Percentiles rank a stretch among this genome's conserved stretches.
phyloP scores from a whole-genome alignment of 1,284 basidiomycete genomes.

The Wolfiporia cocos region DNA sequence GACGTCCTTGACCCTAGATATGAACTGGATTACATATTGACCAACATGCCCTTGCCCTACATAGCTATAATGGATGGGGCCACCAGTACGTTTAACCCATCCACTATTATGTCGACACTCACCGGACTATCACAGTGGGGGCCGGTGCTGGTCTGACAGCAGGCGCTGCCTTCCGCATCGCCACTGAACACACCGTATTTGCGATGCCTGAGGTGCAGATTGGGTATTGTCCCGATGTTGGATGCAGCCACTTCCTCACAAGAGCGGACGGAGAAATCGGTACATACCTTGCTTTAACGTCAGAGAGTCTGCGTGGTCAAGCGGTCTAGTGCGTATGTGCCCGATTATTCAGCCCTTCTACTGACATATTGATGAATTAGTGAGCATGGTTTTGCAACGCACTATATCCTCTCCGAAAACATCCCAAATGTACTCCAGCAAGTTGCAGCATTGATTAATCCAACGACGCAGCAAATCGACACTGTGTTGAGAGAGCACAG shows the following conservation, averaged over 20 bases:
- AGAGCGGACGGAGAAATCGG: conserved; percentile 90
- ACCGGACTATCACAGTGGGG: conserved; percentile 80
- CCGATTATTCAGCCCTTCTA: no score
- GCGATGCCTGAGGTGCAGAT: conserved; percentile 98
- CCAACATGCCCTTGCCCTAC: conserved; percentile 81
- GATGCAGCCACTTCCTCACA: conserved; percentile 86
- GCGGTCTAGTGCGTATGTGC: conserved; percentile 91
- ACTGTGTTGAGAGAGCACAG: conserved; percentile 64
- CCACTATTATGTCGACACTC: conserved; percentile 1
- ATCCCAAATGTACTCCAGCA: conserved; percentile 63
- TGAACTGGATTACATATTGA: conserved; percentile 83
- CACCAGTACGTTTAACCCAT: conserved; percentile 58
- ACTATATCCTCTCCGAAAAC: conserved; percentile 76
- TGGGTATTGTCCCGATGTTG: conserved; percentile 88
- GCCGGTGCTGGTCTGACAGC: conserved; percentile 90
- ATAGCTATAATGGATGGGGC: conserved; percentile 88
- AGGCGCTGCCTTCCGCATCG: conserved; percentile 88
- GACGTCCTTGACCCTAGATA: conserved; percentile 58
- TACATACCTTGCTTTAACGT: conserved; percentile 91
- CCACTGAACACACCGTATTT: conserved; percentile 88
- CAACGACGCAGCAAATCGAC: conserved; percentile 43
- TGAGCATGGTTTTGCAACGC: conserved; percentile 87
- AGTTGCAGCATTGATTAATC: conserved; percentile 53
- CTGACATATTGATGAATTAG: no score
- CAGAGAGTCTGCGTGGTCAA: conserved; percentile 66